phyloP scores from a whole-genome alignment of 1,284 basidiomycete genomes.

The Pseudomicrostroma phylloplanum region DNA sequence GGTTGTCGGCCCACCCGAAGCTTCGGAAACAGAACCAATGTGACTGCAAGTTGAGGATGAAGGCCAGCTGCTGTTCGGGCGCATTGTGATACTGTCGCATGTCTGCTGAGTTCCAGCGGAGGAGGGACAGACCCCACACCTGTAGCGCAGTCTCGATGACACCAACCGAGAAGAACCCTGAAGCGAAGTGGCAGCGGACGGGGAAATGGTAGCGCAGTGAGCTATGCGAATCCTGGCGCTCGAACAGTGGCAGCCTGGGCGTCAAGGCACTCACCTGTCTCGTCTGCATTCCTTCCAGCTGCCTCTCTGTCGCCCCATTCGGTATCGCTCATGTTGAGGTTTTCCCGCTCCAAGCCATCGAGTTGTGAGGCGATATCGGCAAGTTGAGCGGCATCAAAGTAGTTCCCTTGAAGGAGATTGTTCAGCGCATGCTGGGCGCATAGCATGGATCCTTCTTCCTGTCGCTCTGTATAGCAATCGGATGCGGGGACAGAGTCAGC shows the following conservation, averaged over 20 bases:
- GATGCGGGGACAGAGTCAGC: neutral
- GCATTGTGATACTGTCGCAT: constrained; percentile 24
- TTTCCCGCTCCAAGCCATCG: constrained; percentile 13
- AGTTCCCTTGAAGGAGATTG: constrained; percentile 40
- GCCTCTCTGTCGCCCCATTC: constrained; percentile 15
- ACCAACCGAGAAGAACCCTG: constrained; percentile 42
- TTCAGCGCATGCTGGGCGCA: constrained; percentile 49
- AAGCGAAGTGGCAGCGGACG: neutral
- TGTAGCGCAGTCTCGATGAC: constrained; percentile 41
- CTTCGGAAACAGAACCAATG: constrained; percentile 47
- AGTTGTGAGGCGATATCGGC: constrained; percentile 23
- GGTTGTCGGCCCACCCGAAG: constrained; percentile 29
- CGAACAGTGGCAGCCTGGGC: neutral
- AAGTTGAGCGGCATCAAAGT: constrained; percentile 44
- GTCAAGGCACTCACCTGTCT: constrained; percentile 22
- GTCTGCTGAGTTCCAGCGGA: constrained; percentile 22
- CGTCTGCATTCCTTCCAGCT: constrained; percentile 42
- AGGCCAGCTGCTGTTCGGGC: constrained; percentile 43
- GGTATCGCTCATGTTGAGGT: constrained; percentile 13
- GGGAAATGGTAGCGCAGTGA: neutral
- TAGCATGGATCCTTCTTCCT: constrained; percentile 46
- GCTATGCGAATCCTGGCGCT: neutral
- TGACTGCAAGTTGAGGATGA: constrained; percentile 43
- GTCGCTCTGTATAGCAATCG: constrained; percentile 19
- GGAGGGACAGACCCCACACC: constrained; percentile 22